Percentiles rank a stretch among this genome's conserved stretches.
phyloP scores from a whole-genome alignment of 495 filamentous ascomycete genomes.

The Lentithecium fluviatile region DNA sequence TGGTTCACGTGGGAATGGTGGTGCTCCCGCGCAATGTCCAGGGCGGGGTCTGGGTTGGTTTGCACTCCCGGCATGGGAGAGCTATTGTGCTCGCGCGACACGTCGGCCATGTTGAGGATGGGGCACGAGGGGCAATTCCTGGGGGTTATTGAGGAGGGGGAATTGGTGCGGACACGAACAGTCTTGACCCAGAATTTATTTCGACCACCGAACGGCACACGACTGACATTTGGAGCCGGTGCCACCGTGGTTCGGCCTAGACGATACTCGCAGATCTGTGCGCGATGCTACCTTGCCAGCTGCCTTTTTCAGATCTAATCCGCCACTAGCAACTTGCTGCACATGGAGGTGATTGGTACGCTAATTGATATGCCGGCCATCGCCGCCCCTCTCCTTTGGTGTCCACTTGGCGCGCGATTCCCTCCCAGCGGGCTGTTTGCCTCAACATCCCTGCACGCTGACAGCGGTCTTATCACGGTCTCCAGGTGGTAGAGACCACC shows the following conservation, averaged over 20 bases:
- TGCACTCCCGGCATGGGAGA: conserved; percentile 39
- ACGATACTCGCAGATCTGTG: not conserved
- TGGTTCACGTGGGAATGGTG: conserved; percentile 56
- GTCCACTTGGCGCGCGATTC: conserved; percentile 11
- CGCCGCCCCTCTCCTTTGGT: conserved; percentile 19
- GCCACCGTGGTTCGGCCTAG: conserved; percentile 24
- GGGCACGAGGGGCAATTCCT: conserved; percentile 19
- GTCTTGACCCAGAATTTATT: conserved; percentile 17
- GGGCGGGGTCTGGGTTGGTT: conserved; percentile 45
- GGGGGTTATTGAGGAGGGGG: conserved; percentile 2
- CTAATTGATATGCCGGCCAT: conserved; percentile 30
- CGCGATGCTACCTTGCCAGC: conserved; percentile 21
- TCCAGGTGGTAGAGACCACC: not conserved
- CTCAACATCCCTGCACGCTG: conserved; percentile 14
- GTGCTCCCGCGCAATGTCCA: conserved; percentile 50
- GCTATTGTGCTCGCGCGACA: conserved; percentile 37
- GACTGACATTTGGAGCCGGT: conserved; percentile 6
- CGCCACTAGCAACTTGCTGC: not conserved
- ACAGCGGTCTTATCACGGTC: conserved; percentile 12
- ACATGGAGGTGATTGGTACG: too few relatives aligned
- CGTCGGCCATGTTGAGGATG: conserved; percentile 26
- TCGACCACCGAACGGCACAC: not conserved
- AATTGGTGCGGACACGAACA: not conserved
- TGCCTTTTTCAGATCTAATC: conserved; percentile 24
- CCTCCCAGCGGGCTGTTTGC: conserved; percentile 5